Conservation (phyloP, 2,329 filamentous ascomycete species). For the Parastagonospora nodorum region DNA sequence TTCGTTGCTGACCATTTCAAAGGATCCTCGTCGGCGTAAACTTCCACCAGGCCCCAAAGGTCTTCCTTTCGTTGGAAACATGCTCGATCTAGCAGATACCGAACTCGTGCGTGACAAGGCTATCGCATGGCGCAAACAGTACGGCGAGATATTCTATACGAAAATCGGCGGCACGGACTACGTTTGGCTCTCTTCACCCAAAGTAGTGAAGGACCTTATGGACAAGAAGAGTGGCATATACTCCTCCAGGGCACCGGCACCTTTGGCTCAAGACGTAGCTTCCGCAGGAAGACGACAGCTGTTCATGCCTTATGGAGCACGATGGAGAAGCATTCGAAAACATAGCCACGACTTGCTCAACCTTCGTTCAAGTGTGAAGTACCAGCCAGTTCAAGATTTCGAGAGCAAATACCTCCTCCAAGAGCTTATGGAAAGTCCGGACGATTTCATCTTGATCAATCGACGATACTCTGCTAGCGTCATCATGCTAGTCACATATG, state of each 20-base stretch:
- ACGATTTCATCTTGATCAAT: conserved; percentile 40
- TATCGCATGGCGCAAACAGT: conserved; percentile 41
- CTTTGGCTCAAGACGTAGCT: conserved; percentile 49
- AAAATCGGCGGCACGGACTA: conserved; percentile 49
- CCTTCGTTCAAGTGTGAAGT: conserved; percentile 38
- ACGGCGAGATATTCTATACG: conserved; percentile 48
- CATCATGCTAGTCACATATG: conserved; percentile 43
- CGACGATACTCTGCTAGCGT: conserved; percentile 39
- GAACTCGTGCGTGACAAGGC: conserved; percentile 40
- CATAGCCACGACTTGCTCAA: conserved; percentile 40
- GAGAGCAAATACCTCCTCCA: conserved; percentile 53
- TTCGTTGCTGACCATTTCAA: neutral
- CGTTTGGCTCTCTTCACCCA: conserved; percentile 52
- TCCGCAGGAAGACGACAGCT: conserved; percentile 56
- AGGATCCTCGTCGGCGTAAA: conserved; percentile 40
- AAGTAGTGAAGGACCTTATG: conserved; percentile 60
- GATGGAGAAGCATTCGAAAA: conserved; percentile 45
- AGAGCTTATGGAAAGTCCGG: conserved; percentile 47
- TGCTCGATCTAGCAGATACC: conserved; percentile 44
- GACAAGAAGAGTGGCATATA: conserved; percentile 60
- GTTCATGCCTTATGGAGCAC: conserved; percentile 49
- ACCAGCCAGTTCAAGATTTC: conserved; percentile 52
- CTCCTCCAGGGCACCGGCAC: conserved; percentile 49
- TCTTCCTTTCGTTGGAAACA: conserved; percentile 48
- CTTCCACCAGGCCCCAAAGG: conserved; percentile 48